Base-by-base conservation (phyloP, 140 eudicot species). In the Erigeron philadelphicus region DNA sequence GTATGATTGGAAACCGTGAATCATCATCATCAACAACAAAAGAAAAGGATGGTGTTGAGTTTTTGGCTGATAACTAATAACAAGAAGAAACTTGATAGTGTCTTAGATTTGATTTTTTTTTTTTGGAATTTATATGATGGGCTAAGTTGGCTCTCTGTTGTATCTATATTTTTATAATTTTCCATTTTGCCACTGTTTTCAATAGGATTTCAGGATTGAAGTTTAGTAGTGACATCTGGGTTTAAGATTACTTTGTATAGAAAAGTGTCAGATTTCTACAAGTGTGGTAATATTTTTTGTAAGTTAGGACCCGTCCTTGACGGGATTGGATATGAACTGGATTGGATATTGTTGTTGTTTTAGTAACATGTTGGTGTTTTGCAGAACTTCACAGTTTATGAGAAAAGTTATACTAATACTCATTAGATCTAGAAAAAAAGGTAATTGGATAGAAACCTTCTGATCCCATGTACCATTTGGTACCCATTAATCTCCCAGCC, bases 61-160 rank as follows among this genome's bases (percentile, higher is more conserved):
- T 87, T 73, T 71, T 79, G 74, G 73, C 77, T 52, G 78, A 83
- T 74, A 79, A 81, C 77, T 81, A 81, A 71, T 46, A 59, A 74
- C 61, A 60, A 68, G 31, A 57, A 68, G 57, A 72, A 58, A 60
- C 46, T 56, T 41, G 50, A 35, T 46, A 66, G 5, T 52, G 1
- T 40, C 63, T 63, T 74, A 49, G 75, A 73, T 47, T 67, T 70
- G 41, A 46, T 45, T 31, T n/a, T 70, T 66, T 35, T 72, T 18
- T 59, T 70, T 46, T 62, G 44, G 67, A 31, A 17, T 23, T 55
- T 65, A 46, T 66, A 58, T 72, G 5, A 23, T 56, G 80, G 64
- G 80, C 83, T 40, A 75, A 79, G 80, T 47, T 75, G 76, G 83
- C 77, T 79, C 71, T 1, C 0, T 63, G 68, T 56, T 74, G 48